Evolutionary conservation across 2,329 filamentous ascomycete species (phyloP).

Genomic region (Claviceps sp.): DNA sequence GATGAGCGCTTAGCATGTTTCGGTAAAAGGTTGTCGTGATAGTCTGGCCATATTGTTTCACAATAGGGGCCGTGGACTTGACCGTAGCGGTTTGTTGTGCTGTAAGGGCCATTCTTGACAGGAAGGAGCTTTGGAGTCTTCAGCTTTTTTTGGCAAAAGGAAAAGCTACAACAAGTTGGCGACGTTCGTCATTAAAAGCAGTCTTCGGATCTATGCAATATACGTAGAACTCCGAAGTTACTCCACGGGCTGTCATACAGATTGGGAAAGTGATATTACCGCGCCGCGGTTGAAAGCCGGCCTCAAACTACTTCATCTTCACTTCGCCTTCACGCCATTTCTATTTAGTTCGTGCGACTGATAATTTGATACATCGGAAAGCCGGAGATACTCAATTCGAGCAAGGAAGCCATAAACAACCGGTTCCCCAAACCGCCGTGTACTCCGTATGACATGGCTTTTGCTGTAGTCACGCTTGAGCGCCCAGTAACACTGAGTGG

Average conservation of each 20-base stretch:
- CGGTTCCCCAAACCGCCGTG: background rate
- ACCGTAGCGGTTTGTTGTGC: slow-evolving; percentile 54
- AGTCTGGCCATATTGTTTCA: slow-evolving; percentile 51
- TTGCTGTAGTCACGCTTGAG: background rate
- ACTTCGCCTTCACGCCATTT: background rate
- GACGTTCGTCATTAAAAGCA: background rate
- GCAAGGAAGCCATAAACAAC: background rate
- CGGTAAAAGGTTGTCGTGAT: slow-evolving; percentile 65
- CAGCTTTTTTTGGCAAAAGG: no score
- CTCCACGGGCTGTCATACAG: background rate
- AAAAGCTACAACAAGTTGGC: no score
- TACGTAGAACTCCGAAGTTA: background rate
- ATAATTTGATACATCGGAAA: background rate
- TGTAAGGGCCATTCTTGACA: slow-evolving; percentile 35
- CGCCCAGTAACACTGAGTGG: background rate
- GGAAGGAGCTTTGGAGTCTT: no score
- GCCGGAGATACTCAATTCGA: background rate
- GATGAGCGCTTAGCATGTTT: slow-evolving; percentile 51
- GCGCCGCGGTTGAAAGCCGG: background rate
- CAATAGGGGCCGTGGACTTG: slow-evolving; percentile 63
- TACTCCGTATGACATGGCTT: no score
- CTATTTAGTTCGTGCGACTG: background rate
- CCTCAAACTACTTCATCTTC: background rate
- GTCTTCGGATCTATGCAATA: background rate
- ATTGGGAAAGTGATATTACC: no score